Evolutionary conservation across 495 filamentous ascomycete genomes (phyloP).

Genomic region (Saxophila tyrrhenica): DNA sequence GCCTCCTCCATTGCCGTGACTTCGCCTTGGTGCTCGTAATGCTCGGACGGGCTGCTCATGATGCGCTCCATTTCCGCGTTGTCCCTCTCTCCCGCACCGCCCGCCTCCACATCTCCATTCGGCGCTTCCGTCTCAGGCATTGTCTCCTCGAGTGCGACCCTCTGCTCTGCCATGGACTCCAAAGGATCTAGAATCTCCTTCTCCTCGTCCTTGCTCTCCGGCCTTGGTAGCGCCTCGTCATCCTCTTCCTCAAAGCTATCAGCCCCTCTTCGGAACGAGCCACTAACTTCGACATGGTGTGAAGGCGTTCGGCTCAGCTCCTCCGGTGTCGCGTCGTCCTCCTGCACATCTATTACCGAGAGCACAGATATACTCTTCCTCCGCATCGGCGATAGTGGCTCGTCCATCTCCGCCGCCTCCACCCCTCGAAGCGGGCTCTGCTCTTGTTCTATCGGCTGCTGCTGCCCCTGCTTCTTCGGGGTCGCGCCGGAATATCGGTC

Average conservation of each 20-base stretch:
- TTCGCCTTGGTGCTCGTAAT: conserved; percentile 22
- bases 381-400: background rate
- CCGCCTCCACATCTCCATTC: background rate
- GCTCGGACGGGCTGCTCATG: conserved; percentile 1
- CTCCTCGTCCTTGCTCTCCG: background rate
- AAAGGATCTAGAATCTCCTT: background rate
- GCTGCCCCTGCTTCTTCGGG: background rate
- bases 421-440: background rate
- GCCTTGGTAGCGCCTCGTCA: background rate
- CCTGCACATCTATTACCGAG: background rate
- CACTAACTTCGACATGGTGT: conserved; percentile 1
- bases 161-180: conserved; percentile 7
- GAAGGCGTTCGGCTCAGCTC: background rate
- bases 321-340: background rate
- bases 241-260: background rate
- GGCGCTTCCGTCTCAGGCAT: conserved; percentile 5
- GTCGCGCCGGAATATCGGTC: conserved; percentile 19
- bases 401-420: background rate
- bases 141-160: conserved; percentile 1
- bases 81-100: background rate
- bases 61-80: background rate
- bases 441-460: background rate
- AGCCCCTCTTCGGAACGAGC: background rate
- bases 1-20: conserved; percentile 16
- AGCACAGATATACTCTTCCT: background rate